Conservation (phyloP, 305 asterid species). For the Ilex paraguariensis region DNA sequence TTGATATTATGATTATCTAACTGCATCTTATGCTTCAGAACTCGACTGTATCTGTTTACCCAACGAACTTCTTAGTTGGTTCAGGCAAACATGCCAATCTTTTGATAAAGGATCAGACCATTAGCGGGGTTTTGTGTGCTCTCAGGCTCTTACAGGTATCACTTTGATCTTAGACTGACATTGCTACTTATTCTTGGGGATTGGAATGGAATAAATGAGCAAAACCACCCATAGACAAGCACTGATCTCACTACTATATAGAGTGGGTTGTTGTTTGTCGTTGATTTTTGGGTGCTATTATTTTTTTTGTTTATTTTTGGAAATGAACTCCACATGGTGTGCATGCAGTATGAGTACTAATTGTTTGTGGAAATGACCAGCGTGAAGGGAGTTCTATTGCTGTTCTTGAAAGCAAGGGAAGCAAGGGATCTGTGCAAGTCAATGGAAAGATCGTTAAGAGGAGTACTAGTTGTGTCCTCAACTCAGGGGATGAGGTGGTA, state of each 20-base stretch:
- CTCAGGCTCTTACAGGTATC: constrained; percentile 65
- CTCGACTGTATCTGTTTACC: constrained; percentile 45
- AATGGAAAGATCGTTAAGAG: constrained; percentile 70
- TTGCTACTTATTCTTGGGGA: not conserved
- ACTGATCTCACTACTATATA: not conserved
- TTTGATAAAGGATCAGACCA: constrained; percentile 50
- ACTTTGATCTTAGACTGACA: not conserved
- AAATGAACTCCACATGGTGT: constrained; percentile 17
- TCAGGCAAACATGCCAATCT: constrained; percentile 67
- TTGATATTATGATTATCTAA: not conserved
- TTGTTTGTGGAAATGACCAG: constrained; percentile 45
- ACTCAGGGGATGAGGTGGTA: constrained; percentile 82
- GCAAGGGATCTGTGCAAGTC: constrained; percentile 74
- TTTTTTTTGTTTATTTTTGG: not conserved
- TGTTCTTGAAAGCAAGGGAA: constrained; percentile 71
- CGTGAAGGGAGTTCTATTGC: constrained; percentile 60
- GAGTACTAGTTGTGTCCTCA: constrained; percentile 45
- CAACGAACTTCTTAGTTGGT: constrained; percentile 61
- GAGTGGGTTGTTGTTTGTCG: not conserved
- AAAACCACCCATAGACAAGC: not conserved
- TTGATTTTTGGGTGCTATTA: not conserved
- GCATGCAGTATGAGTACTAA: constrained; percentile 17
- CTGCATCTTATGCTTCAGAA: constrained; percentile 38
- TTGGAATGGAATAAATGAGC: not conserved
- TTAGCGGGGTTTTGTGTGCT: constrained; percentile 47